Base-by-base conservation (phyloP, 495 filamentous ascomycete species). In the Mytilinidion resinicola region DNA sequence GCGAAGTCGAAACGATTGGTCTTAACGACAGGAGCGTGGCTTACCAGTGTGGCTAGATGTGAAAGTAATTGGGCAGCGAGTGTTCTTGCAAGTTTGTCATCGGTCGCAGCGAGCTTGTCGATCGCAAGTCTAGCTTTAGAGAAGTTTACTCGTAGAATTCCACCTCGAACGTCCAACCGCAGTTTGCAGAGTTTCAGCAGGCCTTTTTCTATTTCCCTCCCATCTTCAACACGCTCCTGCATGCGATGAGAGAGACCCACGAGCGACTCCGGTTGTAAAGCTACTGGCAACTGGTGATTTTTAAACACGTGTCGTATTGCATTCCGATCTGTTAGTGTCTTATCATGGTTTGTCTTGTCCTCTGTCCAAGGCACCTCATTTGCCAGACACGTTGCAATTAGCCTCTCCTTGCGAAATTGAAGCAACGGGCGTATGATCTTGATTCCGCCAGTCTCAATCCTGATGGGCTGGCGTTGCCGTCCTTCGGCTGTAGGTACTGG, bases 261-360 rank as follows among this genome's bases (percentile, higher is more conserved):
- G 35, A 96, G 79, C 6, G 86, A 80, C 1, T 77, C 73, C 41
- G 82, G 80, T 57, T 81, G 78, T 0, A 97, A 74, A 0, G 90
- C 91, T 8, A 70, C 69, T 0, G 92, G 92, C 11, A 97, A 73
- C 9, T 67, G 66, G 48, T 85, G 69, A 9, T 77, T 70, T 14
- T 73, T 72, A 41, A 82, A 74, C 42, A 96, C 69, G 36, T 63
- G 48, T 14, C 93, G 85, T 25, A 95, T 77, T 0, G 91, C 82
- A 67, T 97, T 98, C 47, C 93, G 79, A 37, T 76, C 73, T 0
- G 93, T 96, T 36, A 89, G 72, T 2, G 86, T 91, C 17, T 76
- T 78, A 67, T 96, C 88, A 38, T 79, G 69, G 65, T 98, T 98
- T n/a, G 91, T 95, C 48, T 76, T 73, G 66, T 98, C 93, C 57